Conservation (phyloP, 1,139 yeast species). For the Taphrina wiesneri region DNA sequence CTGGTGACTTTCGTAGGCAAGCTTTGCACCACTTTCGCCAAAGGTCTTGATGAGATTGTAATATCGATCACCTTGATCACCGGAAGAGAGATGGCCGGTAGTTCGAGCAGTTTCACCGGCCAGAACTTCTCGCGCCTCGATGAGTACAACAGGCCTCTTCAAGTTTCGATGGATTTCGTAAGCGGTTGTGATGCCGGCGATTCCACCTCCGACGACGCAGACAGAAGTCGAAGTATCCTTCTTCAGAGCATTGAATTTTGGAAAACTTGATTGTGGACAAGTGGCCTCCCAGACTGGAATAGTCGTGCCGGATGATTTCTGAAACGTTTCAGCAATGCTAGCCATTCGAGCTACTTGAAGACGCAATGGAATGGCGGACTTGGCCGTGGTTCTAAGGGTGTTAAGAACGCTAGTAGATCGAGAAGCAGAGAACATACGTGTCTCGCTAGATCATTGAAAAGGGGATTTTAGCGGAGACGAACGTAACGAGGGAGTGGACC, state of each 20-base stretch:
- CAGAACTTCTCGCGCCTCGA: constrained; percentile 25
- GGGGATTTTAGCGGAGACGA: no score
- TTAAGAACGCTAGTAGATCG: not conserved
- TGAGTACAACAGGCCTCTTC: constrained; percentile 6
- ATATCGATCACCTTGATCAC: constrained; percentile 24
- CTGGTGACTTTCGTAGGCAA: constrained; percentile 18
- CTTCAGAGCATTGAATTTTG: not conserved
- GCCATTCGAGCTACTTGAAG: not conserved
- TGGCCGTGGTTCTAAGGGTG: not conserved
- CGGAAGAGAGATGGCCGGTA: constrained; percentile 19
- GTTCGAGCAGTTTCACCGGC: constrained; percentile 28
- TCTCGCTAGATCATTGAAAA: no score
- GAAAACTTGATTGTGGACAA: constrained; percentile 1
- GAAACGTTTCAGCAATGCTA: constrained; percentile 3
- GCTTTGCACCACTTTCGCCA: constrained; percentile 12
- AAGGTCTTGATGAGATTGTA: constrained; percentile 26
- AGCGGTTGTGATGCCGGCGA: constrained; percentile 23
- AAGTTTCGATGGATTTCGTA: not conserved
- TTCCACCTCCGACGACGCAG: constrained; percentile 22
- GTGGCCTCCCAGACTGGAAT: constrained; percentile 26
- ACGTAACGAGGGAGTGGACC: no score
- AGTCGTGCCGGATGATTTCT: constrained; percentile 19
- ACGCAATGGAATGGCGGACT: not conserved
- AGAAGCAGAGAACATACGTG: not conserved
- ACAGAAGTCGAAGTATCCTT: constrained; percentile 5